Conservation (phyloP, 768 basidiomycete genomes). For the Roridomyces roridus region DNA sequence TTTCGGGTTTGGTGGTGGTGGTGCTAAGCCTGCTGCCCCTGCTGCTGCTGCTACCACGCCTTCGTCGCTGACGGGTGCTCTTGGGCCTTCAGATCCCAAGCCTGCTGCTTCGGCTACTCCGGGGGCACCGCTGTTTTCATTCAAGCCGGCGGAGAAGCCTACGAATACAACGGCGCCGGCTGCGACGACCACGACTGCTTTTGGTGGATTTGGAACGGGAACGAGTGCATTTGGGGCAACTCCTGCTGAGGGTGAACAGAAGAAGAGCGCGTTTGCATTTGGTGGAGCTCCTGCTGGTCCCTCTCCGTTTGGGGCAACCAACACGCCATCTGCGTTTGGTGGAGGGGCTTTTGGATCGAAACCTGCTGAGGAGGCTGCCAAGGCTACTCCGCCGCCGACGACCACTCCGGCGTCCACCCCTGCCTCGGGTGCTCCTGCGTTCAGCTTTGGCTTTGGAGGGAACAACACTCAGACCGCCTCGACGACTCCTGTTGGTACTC, state of each 20-base stretch:
- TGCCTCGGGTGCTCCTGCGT: constrained; percentile 17
- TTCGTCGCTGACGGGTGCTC: constrained; percentile 12
- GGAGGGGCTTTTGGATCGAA: constrained; percentile 1
- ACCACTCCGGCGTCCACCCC: constrained; percentile 20
- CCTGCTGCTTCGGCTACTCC: background rate
- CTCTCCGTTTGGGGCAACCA: background rate
- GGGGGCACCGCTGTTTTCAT: background rate
- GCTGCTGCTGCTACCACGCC: constrained; percentile 21
- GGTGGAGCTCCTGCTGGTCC: background rate
- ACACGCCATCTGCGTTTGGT: constrained; percentile 1
- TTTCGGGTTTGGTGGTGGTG: background rate
- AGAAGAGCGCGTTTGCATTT: background rate
- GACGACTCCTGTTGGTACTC: constrained; percentile 28
- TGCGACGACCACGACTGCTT: background rate
- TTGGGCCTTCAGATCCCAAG: constrained; percentile 4
- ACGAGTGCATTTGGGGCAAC: constrained; percentile 1
- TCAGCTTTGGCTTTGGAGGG: constrained; percentile 21
- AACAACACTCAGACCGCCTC: constrained; percentile 26
- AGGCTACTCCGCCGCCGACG: constrained; percentile 5
- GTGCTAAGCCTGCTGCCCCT: background rate
- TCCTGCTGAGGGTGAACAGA: constrained; percentile 1
- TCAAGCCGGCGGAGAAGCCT: background rate
- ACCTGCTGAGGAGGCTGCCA: constrained; percentile 19
- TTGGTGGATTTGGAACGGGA: background rate
- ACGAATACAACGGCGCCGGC: background rate